Conservation (phyloP, 2,329 filamentous ascomycete species). For the Aspergillus costaricaensis region DNA sequence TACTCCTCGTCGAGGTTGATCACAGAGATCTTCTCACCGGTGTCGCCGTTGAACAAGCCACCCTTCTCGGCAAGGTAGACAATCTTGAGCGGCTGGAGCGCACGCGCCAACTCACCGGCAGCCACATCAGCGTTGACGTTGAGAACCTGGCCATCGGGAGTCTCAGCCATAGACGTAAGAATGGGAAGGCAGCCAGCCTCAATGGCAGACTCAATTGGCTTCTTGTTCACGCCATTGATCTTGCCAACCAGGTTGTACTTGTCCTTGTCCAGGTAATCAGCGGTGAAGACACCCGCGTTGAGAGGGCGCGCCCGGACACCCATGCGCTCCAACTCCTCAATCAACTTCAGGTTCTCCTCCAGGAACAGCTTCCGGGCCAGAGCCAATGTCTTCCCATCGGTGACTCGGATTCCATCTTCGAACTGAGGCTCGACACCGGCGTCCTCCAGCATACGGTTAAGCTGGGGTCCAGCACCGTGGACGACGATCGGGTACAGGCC, state of each 20-base stretch:
- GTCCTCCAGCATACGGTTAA: conserved; percentile 86
- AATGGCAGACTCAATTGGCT: conserved; percentile 87
- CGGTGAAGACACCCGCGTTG: conserved; percentile 84
- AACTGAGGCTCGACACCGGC: conserved; percentile 94
- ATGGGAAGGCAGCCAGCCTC: conserved; percentile 89
- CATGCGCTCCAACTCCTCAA: conserved; percentile 84
- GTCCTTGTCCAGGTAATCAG: conserved; percentile 93
- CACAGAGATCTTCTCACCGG: conserved; percentile 91
- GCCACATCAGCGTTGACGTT: conserved; percentile 99
- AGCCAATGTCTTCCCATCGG: conserved; percentile 90
- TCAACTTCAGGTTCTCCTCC: conserved; percentile 90
- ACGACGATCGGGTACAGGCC: conserved; percentile 94
- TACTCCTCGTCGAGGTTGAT: conserved; percentile 98
- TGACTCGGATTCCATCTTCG: conserved; percentile 93
- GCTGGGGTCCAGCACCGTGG: conserved; percentile 90
- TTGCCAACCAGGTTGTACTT: conserved; percentile 96
- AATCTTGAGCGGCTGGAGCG: conserved; percentile 91
- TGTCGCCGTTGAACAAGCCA: conserved; percentile 88
- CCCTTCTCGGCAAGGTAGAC: conserved; percentile 99
- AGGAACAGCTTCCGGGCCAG: conserved; percentile 91
- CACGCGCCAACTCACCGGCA: conserved; percentile 85
- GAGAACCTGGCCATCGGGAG: conserved; percentile 82
- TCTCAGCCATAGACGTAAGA: conserved; percentile 94
- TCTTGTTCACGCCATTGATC: conserved; percentile 88
- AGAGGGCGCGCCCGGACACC: conserved; percentile 88